A percentile compares a stretch with the other conserved stretches of the same genome.
Evolutionary conservation across 257 asterid genomes (phyloP).

Genomic region (Solanum chaucha): DNA sequence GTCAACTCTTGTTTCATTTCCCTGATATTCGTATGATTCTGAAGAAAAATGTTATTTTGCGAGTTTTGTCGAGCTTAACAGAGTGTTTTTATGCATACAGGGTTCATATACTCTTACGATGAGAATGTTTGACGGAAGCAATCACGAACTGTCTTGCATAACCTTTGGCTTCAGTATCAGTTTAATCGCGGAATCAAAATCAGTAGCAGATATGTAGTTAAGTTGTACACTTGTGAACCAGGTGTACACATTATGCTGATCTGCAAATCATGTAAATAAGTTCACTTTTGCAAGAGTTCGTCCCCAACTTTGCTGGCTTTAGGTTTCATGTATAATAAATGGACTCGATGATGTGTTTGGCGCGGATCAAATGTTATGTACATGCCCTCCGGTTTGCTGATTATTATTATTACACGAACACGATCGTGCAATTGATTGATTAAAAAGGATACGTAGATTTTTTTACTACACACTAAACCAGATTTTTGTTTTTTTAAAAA

Average conservation of each 20-base stretch:
- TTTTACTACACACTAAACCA: too few relatives aligned
- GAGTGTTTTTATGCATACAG: background rate
- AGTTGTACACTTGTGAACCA: background rate
- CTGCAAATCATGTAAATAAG: background rate
- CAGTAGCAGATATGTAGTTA: slow-evolving; percentile 1
- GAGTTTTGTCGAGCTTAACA: background rate
- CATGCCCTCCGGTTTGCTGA: background rate
- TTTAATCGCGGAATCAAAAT: slow-evolving; percentile 9
- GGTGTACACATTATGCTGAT: background rate
- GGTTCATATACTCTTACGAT: slow-evolving; percentile 25
- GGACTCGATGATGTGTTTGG: background rate
- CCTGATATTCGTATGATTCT: background rate
- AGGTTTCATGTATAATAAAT: background rate
- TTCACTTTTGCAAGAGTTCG: background rate
- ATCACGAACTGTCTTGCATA: slow-evolving; percentile 22
- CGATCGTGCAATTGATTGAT: too few relatives aligned
- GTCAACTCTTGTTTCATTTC: background rate
- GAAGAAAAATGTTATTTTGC: background rate
- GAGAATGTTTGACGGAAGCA: slow-evolving; percentile 12
- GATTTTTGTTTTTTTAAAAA: too few relatives aligned
- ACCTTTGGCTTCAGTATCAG: slow-evolving; percentile 26
- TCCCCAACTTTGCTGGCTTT: background rate
- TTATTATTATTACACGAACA: too few relatives aligned
- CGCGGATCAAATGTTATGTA: background rate
- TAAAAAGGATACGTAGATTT: too few relatives aligned